Percentiles rank a stretch among this genome's conserved stretches.
Conservation (phyloP, 2,329 filamentous ascomycete genomes). For the Passalora sequoiae region DNA sequence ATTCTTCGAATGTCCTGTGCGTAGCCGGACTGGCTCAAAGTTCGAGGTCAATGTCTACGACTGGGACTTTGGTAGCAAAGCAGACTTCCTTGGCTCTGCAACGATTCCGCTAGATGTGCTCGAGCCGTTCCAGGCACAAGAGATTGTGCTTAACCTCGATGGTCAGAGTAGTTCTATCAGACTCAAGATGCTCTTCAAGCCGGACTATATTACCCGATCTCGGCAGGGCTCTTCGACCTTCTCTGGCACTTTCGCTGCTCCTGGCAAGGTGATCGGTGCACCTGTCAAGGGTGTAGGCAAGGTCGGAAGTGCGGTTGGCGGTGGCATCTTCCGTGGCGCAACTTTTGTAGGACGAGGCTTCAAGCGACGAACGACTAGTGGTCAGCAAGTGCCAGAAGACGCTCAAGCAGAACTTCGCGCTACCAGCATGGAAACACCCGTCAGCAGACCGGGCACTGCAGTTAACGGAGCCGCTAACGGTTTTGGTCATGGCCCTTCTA, state of each 20-base stretch:
- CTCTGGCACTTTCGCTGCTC: constrained; percentile 78
- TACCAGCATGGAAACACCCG: constrained; percentile 27
- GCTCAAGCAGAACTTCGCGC: constrained; percentile 25
- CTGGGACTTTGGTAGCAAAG: constrained; percentile 94
- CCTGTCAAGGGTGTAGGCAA: constrained; percentile 90
- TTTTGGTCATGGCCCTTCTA: constrained; percentile 18
- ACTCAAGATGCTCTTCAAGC: constrained; percentile 83
- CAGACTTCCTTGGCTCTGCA: constrained; percentile 78
- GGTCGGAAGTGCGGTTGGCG: constrained; percentile 65
- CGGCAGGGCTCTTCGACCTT: constrained; percentile 91
- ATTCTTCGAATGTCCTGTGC: constrained; percentile 77
- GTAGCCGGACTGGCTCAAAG: constrained; percentile 77
- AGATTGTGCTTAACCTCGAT: constrained; percentile 69
- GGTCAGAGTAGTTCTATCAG: constrained; percentile 83
- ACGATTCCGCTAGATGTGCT: constrained; percentile 71
- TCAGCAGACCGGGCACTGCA: constrained; percentile 20
- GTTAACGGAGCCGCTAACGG: constrained; percentile 14
- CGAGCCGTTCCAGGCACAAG: constrained; percentile 77
- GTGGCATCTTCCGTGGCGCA: constrained; percentile 80
- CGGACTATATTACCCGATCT: constrained; percentile 80
- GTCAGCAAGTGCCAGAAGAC: constrained; percentile 37
- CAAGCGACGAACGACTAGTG: constrained; percentile 61
- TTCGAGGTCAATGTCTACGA: constrained; percentile 83
- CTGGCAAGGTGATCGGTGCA: constrained; percentile 85
- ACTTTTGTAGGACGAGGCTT: constrained; percentile 86